These are phyloP conservation scores for Hanseniaspora uvarum DNA, from an alignment of 1,139 yeast species.

Conservation along the genomic window DNA sequence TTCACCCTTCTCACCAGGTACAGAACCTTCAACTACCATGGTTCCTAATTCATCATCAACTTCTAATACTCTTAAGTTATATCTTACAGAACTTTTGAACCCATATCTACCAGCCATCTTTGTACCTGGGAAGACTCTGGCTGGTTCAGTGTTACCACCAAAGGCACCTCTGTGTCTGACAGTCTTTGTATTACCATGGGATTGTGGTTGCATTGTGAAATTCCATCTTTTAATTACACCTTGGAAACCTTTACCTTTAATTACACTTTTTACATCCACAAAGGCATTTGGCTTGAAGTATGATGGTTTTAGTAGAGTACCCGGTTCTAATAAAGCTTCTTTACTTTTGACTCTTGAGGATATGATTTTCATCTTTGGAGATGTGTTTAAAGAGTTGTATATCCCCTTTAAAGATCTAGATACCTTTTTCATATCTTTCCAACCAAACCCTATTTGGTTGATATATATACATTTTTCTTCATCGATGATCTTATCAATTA, in stretches of 20 bases:
- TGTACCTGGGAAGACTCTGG: constrained; percentile 91
- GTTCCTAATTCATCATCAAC: constrained; percentile 74
- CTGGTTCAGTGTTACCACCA: constrained; percentile 92
- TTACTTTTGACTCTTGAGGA: constrained; percentile 71
- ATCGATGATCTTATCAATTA: constrained; percentile 56
- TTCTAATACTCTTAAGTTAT: constrained; percentile 66
- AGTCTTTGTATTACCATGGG: constrained; percentile 91
- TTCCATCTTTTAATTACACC: constrained; percentile 98
- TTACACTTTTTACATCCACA: constrained; percentile 66
- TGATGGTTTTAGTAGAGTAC: constrained; percentile 71
- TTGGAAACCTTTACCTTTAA: constrained; percentile 94
- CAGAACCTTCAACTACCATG: constrained; percentile 74
- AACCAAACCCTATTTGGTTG: constrained; percentile 80
- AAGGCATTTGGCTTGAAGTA: constrained; percentile 74
- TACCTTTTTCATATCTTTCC: constrained; percentile 52
- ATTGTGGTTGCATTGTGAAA: constrained; percentile 80
- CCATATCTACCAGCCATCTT: constrained; percentile 99
- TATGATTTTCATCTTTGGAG: constrained; percentile 65
- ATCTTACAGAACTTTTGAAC: constrained; percentile 58
- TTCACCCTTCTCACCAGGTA: constrained; percentile 79
- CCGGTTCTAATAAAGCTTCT: constrained; percentile 60
- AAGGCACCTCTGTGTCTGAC: constrained; percentile 97
- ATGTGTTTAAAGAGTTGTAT: constrained; percentile 66
- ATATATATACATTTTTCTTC: constrained; percentile 71
- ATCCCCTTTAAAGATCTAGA: constrained; percentile 63